Evolutionary conservation across 192 early-diverging fungal genomes (phyloP).

Genomic region (Coemansia sp.): DNA sequence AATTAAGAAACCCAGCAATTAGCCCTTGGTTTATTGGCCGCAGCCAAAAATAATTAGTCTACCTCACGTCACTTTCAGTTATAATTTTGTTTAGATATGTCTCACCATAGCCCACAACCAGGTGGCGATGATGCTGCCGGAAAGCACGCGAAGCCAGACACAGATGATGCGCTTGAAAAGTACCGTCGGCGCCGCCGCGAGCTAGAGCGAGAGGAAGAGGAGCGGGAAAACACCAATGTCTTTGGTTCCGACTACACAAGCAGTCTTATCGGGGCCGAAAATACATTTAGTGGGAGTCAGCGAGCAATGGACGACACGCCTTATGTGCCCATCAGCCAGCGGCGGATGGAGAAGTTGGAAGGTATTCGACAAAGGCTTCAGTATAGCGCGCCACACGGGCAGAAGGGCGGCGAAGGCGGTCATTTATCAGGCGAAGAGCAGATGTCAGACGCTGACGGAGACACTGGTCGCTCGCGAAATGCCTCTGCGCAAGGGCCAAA

Average conservation of each 20-base stretch:
- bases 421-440: constrained; percentile 7
- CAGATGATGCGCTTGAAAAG: constrained; percentile 28
- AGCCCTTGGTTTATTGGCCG: background rate
- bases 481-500: constrained; percentile 56
- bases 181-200: constrained; percentile 49
- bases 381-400: background rate
- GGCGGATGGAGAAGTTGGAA: constrained; percentile 33
- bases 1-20: background rate
- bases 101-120: background rate
- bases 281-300: background rate
- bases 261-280: background rate
- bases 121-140: background rate
- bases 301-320: background rate
- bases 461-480: background rate
- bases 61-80: background rate
- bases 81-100: background rate
- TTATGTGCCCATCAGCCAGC: constrained; percentile 35
- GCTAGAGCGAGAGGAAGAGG: constrained; percentile 39
- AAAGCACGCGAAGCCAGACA: background rate
- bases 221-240: background rate
- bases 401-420: background rate
- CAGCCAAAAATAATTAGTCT: too few species aligned
- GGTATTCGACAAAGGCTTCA: constrained; percentile 26
- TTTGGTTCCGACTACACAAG: background rate
- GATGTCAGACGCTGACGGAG: background rate